Base-by-base conservation (phyloP, 192 early-diverging fungal species). In the Rhizoclosmatium sp. region DNA sequence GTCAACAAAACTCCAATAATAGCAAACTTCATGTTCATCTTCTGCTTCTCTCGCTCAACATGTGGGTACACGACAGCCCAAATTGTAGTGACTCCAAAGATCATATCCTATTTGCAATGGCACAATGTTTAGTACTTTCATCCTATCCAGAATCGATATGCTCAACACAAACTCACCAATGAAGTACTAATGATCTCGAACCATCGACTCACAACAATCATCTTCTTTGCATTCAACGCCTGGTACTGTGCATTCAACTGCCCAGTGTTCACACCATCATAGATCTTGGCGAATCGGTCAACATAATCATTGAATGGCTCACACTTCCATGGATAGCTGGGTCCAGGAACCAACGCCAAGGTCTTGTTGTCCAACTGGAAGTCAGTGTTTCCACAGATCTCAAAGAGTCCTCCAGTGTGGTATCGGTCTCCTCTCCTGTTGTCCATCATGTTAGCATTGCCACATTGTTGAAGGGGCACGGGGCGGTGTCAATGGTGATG, bases 331-430 rank as follows among this genome's bases (percentile, higher is more conserved):
- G 10, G 16, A 10, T 10, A 10, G 9, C 31, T 14, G 62, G 31
- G 10, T 65, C 16, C 31, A 0, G 62, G 62, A 40, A n/a, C 10
- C 9, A 65, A n/a, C n/a, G 16, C 19, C 54, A n/a, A 56, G 10
- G 16, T 40, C 39, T 10, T 40, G 62, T 10, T 23, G 1, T 65
- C 31, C 23, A 58, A 72, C 3, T 9, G 3, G 49, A 72, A 59
- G 49, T 72, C 70, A 9, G 19, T 47, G 42, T 19, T 59, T 21
- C 70, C 70, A 41, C 70, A 72, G 56, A 72, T 42, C 41, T 72
- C 51, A 54, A 72, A 72, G 48, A 72, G 56, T 10, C 70, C 70
- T 2, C 51, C 70, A 39, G 41, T 59, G 56, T 72, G 70, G 56
- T 72, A 72, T 72, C 41, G n/a, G 56, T 72, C 70, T 9, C 70